A percentile compares a stretch with the other conserved stretches of the same genome.
phyloP scores from a whole-genome alignment of 2,329 filamentous ascomycete genomes.

The Ascochyta rabiei region DNA sequence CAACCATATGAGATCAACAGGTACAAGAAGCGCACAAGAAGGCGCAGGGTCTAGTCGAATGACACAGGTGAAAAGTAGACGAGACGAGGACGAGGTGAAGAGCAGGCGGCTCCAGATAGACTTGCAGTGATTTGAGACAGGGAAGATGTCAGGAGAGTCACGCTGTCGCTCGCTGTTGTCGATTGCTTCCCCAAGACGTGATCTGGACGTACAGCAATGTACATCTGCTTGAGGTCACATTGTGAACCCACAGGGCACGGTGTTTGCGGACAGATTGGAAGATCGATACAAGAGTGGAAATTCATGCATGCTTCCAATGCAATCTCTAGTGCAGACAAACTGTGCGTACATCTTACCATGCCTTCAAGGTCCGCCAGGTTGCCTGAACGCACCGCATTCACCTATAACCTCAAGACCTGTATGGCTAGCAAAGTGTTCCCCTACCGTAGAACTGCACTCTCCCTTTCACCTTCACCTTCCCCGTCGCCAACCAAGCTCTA shows the following conservation, averaged over 20 bases:
- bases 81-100: not conserved
- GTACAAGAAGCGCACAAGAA: not conserved
- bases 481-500: not conserved
- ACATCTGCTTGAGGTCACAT: too few species aligned
- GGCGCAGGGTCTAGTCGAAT: not conserved
- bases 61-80: not conserved
- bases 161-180: too few species aligned
- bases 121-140: not conserved
- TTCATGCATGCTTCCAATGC: too few species aligned
- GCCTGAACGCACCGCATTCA: not conserved
- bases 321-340: too few species aligned
- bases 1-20: not conserved
- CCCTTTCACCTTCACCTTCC: conserved; percentile 4
- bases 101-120: not conserved
- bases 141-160: too few species aligned
- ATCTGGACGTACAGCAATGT: too few species aligned
- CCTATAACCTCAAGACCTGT: not conserved
- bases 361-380: too few species aligned
- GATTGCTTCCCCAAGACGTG: too few species aligned
- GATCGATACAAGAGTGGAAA: too few species aligned
- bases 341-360: too few species aligned
- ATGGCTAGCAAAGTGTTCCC: not conserved
- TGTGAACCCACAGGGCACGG: too few species aligned
- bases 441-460: not conserved
- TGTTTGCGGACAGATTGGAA: too few species aligned